Conservation (phyloP, 352 stramenopile genomes). For the Phytophthora fragariae region DNA sequence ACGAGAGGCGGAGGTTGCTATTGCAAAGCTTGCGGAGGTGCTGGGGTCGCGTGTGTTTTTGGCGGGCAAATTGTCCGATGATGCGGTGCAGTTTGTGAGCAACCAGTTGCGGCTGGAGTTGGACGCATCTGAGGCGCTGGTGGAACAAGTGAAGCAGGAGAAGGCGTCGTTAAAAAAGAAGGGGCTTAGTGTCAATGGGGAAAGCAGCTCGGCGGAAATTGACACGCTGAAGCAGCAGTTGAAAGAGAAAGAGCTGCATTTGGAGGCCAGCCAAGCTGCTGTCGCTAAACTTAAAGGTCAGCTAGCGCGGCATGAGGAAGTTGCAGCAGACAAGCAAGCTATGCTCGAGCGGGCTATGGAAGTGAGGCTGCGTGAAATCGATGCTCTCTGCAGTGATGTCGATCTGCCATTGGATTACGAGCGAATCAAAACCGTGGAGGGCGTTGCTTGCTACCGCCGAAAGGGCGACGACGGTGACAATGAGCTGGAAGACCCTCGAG, state of each 20-base stretch:
- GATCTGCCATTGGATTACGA: conserved; percentile 52
- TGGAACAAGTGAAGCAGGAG: conserved; percentile 34
- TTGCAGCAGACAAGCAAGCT: conserved; percentile 46
- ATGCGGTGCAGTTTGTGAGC: conserved; percentile 45
- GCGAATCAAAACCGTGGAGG: conserved; percentile 55
- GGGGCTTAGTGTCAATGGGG: background rate
- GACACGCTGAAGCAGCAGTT: conserved; percentile 42
- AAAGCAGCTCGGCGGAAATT: conserved; percentile 15
- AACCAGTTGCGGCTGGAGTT: conserved; percentile 42
- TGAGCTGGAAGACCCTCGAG: conserved; percentile 67
- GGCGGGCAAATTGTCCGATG: conserved; percentile 37
- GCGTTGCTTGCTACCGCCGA: conserved; percentile 56
- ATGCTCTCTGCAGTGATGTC: conserved; percentile 60
- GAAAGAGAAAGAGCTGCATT: conserved; percentile 43
- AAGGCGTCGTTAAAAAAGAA: conserved; percentile 21
- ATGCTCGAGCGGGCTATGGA: conserved; percentile 52
- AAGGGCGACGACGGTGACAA: conserved; percentile 44
- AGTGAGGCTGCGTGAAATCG: conserved; percentile 67
- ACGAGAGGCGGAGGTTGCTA: conserved; percentile 44
- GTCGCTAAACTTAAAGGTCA: conserved; percentile 56
- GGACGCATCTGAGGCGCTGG: conserved; percentile 31
- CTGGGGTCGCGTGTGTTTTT: conserved; percentile 44
- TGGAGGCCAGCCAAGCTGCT: conserved; percentile 38
- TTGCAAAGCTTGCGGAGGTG: conserved; percentile 46
- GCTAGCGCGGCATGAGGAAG: conserved; percentile 56